A percentile compares a stretch with the other conserved stretches of the same genome.
phyloP scores from a whole-genome alignment of 495 filamentous ascomycete genomes.

The Pyrenula aspistea region DNA sequence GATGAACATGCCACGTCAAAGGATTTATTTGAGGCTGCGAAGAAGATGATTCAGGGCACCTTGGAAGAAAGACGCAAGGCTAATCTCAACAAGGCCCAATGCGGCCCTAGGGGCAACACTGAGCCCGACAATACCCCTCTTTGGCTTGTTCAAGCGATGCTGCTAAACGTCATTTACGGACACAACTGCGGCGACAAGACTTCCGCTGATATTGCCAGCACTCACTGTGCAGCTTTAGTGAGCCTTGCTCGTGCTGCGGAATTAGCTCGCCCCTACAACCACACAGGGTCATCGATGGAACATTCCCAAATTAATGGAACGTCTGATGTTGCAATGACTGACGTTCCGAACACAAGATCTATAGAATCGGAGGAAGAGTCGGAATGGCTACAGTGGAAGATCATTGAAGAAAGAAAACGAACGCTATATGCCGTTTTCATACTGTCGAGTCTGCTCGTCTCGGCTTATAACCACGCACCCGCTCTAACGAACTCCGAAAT shows the following conservation, averaged over 20 bases:
- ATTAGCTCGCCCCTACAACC: constrained; percentile 42
- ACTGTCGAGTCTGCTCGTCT: constrained; percentile 80
- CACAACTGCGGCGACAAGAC: constrained; percentile 90
- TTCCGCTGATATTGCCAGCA: constrained; percentile 81
- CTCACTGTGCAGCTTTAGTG: constrained; percentile 81
- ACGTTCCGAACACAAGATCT: not conserved
- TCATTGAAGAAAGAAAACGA: constrained; percentile 81
- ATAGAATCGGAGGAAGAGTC: constrained; percentile 47
- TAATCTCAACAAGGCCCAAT: constrained; percentile 67
- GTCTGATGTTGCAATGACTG: not conserved
- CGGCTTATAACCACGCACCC: constrained; percentile 85
- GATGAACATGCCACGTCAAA: constrained; percentile 66
- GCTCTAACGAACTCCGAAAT: constrained; percentile 93
- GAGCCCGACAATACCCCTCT: constrained; percentile 71
- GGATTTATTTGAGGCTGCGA: constrained; percentile 83
- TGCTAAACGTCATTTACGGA: constrained; percentile 91
- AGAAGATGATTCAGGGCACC: constrained; percentile 89
- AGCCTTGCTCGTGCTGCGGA: constrained; percentile 82
- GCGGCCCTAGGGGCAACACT: constrained; percentile 46
- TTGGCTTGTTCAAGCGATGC: constrained; percentile 98
- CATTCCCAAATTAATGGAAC: constrained; percentile 29
- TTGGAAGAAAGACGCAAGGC: constrained; percentile 87
- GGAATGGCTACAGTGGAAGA: constrained; percentile 85
- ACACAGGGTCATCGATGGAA: constrained; percentile 5
- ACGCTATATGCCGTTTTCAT: constrained; percentile 88